Conservation (phyloP, 2,329 filamentous ascomycete genomes). For the Colletotrichum agaves region DNA sequence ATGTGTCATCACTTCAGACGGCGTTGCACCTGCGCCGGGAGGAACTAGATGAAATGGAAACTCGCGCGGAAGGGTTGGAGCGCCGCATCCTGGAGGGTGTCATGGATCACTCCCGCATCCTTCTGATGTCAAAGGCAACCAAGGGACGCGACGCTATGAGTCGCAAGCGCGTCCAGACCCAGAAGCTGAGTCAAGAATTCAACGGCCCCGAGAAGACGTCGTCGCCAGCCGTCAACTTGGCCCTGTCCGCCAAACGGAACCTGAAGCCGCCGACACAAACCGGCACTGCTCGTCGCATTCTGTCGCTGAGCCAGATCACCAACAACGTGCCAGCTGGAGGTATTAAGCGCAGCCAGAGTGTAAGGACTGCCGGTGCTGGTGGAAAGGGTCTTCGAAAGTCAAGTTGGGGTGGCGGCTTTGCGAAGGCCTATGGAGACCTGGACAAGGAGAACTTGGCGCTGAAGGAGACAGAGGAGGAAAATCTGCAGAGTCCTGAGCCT, state of each 20-base stretch:
- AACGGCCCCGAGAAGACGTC: slow-evolving; percentile 38
- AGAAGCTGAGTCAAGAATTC: slow-evolving; percentile 50
- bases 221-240: slow-evolving; percentile 60
- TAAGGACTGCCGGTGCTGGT: slow-evolving; percentile 67
- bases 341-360: slow-evolving; percentile 82
- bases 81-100: slow-evolving; percentile 94
- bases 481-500: slow-evolving; percentile 21
- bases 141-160: slow-evolving; percentile 66
- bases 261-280: slow-evolving; percentile 58
- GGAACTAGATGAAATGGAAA: slow-evolving; percentile 91
- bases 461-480: slow-evolving; percentile 72
- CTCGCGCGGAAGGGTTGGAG: slow-evolving; percentile 87
- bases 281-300: slow-evolving; percentile 79
- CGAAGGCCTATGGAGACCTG: slow-evolving; percentile 63
- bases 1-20: slow-evolving; percentile 91
- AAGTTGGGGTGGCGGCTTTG: slow-evolving; percentile 71
- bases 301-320: slow-evolving; percentile 90
- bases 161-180: slow-evolving; percentile 64
- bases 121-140: slow-evolving; percentile 79
- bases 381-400: slow-evolving; percentile 68
- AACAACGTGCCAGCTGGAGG: slow-evolving; percentile 74
- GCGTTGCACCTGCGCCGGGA: slow-evolving; percentile 89
- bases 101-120: slow-evolving; percentile 91
- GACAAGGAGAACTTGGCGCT: slow-evolving; percentile 73
- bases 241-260: slow-evolving; percentile 63